Base-by-base conservation (phyloP, 2,329 filamentous ascomycete species). In the Diaporthe humulicola region DNA sequence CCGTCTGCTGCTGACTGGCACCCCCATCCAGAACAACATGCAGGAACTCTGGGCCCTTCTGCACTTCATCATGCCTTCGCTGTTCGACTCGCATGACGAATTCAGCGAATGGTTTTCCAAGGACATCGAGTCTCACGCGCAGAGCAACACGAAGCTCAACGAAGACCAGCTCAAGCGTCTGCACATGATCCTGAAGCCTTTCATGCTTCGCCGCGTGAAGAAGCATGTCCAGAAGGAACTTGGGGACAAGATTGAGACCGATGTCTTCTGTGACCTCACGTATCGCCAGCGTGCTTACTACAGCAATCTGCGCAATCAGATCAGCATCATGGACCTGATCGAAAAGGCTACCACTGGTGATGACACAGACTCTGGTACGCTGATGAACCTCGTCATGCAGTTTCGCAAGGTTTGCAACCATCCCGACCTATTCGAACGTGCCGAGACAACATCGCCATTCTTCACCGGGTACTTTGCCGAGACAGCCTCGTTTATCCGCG, bases 351-450 rank as follows among this genome's bases (percentile, higher is more conserved):
- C 96, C 2, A 90, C 97, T 79, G 97, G 97, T 48, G 96, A 98
- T 80, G 97, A 98, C 67, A 93, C 96, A 79, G 97, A 98, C 82
- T 98, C 95, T 48, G 96, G 96, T 54, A 98, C 96, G 1, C 86
- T 99, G 80, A 98, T 99, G 97, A 99, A 99, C 84, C 88, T 99
- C 78, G 97, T 99, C 77, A 99, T 99, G 97, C 97, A 99, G 85
- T 99, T 99, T 90, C 92, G 97, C 80, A 99, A 99, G 86, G 97
- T 99, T 74, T 99, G 97, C 87, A 99, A 99, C 81, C 97, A 99
- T 82, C 97, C 97, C 0, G 97, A 99, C 85, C 86, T 99, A 45
- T 99, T 99, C 79, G 96, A 99, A 84, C 93, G 97, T 60, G 96
- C 96, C 14, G 96, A 98, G 76, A 98, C 95, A 12, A 93, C 91